Conservation (phyloP, 495 filamentous ascomycete species). For the Neurospora sp. region DNA sequence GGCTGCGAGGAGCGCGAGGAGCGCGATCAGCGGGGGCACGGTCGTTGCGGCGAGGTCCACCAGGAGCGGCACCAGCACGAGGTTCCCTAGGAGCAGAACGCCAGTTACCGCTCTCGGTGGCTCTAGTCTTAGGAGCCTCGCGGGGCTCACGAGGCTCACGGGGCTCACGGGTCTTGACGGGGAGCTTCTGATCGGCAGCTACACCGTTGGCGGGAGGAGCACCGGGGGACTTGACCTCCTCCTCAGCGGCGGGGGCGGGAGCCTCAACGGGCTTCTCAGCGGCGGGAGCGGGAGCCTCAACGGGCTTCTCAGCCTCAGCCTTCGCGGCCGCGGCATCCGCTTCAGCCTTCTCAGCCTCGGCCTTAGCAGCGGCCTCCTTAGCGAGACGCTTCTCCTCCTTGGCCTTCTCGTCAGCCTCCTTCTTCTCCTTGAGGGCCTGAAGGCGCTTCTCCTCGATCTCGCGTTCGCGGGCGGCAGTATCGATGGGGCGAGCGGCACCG, state of each 20-base stretch:
- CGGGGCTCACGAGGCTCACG: conserved; percentile 13
- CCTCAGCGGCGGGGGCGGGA: conserved; percentile 10
- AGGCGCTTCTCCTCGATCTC: conserved; percentile 83
- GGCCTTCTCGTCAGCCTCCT: conserved; percentile 79
- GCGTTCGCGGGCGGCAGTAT: conserved; percentile 76
- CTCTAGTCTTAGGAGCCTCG: conserved; percentile 27
- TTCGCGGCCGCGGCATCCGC: conserved; percentile 11
- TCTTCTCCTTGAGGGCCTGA: conserved; percentile 64
- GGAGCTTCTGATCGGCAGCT: conserved; percentile 23
- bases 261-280: conserved; percentile 22
- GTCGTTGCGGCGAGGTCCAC: conserved; percentile 27
- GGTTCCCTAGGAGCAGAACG: conserved; percentile 33
- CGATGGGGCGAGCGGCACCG: conserved; percentile 80
- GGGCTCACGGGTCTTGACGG: conserved; percentile 15
- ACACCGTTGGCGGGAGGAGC: conserved; percentile 14
- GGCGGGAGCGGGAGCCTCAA: conserved; percentile 18
- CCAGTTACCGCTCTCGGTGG: conserved; percentile 44
- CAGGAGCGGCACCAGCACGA: conserved; percentile 27
- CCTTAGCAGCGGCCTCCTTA: conserved; percentile 54
- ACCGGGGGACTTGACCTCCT: conserved; percentile 14
- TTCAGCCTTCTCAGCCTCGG: conserved; percentile 38
- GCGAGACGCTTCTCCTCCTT: conserved; percentile 59
- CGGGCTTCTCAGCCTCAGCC: conserved; percentile 13
- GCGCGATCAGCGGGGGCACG: conserved; percentile 34
- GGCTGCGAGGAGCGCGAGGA: conserved; percentile 32